phyloP scores from a whole-genome alignment of 257 asterid species.

The Ehretia macrophylla region DNA sequence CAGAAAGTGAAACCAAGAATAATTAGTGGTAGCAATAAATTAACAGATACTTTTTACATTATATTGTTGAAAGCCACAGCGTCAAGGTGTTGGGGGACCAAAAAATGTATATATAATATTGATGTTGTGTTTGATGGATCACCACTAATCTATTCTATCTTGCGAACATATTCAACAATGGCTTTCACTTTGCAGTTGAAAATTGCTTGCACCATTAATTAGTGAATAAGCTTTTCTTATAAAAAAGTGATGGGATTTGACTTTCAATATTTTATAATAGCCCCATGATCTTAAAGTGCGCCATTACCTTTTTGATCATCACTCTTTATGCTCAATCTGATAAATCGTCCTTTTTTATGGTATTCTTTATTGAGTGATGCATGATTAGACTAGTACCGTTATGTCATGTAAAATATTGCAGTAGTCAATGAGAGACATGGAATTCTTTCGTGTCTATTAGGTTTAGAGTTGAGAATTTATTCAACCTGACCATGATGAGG shows the following conservation, averaged over 20 bases:
- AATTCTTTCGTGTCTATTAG: too few species aligned
- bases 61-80: neutral
- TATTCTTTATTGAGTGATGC: too few species aligned
- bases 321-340: neutral
- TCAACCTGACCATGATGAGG: too few species aligned
- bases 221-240: constrained; percentile 35
- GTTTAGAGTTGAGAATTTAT: too few species aligned
- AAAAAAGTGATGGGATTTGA: constrained; percentile 47
- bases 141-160: constrained; percentile 30
- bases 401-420: too few species aligned
- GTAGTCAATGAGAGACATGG: too few species aligned
- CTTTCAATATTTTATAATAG: constrained; percentile 15
- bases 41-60: neutral
- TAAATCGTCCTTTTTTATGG: neutral
- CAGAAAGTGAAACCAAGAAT: neutral
- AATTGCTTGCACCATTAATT: constrained; percentile 50
- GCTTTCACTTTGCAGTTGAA: constrained; percentile 54
- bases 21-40: constrained; percentile 8
- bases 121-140: constrained; percentile 38
- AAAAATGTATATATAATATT: constrained; percentile 17
- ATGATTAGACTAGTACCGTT: too few species aligned
- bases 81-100: constrained; percentile 50
- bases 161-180: constrained; percentile 49
- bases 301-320: too few species aligned
- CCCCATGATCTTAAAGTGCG: too few species aligned